Conservation (phyloP, 208 protist species). For the Wallacemonas sp. region DNA sequence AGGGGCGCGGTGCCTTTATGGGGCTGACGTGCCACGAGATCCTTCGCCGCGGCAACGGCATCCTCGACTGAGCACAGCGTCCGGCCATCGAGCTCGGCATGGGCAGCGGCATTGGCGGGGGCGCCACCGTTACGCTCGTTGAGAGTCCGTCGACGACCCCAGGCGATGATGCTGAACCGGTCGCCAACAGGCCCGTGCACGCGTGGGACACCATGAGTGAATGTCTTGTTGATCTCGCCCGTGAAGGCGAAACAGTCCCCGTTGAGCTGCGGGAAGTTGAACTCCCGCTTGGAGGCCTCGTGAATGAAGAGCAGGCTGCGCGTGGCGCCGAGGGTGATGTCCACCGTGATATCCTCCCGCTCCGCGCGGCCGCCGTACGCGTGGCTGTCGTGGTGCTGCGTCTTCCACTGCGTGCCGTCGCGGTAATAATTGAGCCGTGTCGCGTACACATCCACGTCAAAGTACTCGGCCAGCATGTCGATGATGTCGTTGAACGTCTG, state of each 20-base stretch:
- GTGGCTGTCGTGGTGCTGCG: constrained; percentile 93
- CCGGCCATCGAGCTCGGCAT: constrained; percentile 16
- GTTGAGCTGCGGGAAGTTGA: constrained; percentile 90
- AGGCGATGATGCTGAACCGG: constrained; percentile 91
- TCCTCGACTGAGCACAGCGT: constrained; percentile 62
- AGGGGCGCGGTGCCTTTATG: background rate
- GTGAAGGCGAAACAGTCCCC: constrained; percentile 94
- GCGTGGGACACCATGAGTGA: constrained; percentile 91
- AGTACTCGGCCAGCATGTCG: constrained; percentile 86
- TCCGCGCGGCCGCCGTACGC: constrained; percentile 73
- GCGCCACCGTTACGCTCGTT: constrained; percentile 83
- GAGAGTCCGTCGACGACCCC: constrained; percentile 72
- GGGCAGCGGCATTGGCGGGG: background rate
- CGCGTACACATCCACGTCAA: constrained; percentile 90
- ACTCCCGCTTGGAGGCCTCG: constrained; percentile 74
- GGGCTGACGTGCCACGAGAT: constrained; percentile 43
- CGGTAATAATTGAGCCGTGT: constrained; percentile 92
- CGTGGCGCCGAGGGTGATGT: constrained; percentile 82
- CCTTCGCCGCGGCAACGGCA: constrained; percentile 54
- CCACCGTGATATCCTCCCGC: constrained; percentile 92
- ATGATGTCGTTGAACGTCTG: constrained; percentile 83
- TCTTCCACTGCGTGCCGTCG: constrained; percentile 91
- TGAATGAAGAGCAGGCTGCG: constrained; percentile 90
- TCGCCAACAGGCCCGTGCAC: constrained; percentile 57
- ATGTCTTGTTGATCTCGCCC: constrained; percentile 81